Base-by-base conservation (phyloP, 768 basidiomycete species). In the Filobasidium wieringae region DNA sequence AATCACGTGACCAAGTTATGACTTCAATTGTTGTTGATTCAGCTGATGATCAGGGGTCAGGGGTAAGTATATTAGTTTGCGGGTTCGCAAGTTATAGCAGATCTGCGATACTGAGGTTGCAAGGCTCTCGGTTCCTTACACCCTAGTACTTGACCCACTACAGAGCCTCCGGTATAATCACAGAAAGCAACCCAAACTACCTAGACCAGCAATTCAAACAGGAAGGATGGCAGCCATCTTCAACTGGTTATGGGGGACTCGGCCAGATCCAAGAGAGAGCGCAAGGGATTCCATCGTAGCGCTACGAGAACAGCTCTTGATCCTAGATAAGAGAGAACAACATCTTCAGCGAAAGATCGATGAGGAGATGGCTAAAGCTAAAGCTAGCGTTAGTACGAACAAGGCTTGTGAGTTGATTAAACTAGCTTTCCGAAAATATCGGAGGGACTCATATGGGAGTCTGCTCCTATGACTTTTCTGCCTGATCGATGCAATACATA, bases 261-360 rank as follows among this genome's bases (percentile, higher is more conserved):
- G 22, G 4, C 43, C 43, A 24, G 43, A 47, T 27, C 43, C 43
- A 2, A 47, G 43, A 24, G 43, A 47, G 24, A 17, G 11, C 26
- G 85, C 93, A 40, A 81, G 89, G 63, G 88, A 95, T 71, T 88
- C 95, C 47, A 99, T 99, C 73, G 86, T 97, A 58, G 80, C 80
- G 43, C 79, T 99, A 64, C 83, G 93, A 68, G 86, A 95, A 76
- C 91, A 97, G 74, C 81, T 96, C 61, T 82, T 88, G 76, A 86
- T 93, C 84, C 84, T 97, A 66, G 91, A 96, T 82, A 99, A 96
- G 88, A 96, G 95, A 79, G 95, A 96, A 78, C 93, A 97, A 74
- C 80, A 88, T 75, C 77, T 96, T 61, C 85, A 86, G 79, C 90
- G 87, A 82, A 90, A 92, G 83, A 87, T 95, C 64, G 90, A 93